These are phyloP conservation scores for Ceratocystis alfenasii DNA, from an alignment of 2,329 filamentous ascomycete species.

Conservation along the genomic window DNA sequence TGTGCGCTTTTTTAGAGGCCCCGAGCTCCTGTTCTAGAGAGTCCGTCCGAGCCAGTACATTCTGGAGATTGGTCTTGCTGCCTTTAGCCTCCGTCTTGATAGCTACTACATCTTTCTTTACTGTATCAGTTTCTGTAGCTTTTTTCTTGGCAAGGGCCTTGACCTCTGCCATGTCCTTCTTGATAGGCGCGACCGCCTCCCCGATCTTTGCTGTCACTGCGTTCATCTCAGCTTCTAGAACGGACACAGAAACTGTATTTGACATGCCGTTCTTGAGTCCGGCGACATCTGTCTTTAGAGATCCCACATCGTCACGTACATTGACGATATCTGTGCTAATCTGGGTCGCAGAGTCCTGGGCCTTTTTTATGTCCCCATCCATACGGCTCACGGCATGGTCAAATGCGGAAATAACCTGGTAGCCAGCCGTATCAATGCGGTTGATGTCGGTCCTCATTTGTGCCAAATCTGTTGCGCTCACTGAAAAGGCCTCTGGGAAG, in stretches of 20 bases:
- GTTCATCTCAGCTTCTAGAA: constrained; percentile 8
- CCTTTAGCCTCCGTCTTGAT: background rate
- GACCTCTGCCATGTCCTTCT: constrained; percentile 4
- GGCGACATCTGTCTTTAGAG: constrained; percentile 26
- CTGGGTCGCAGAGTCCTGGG: constrained; percentile 27
- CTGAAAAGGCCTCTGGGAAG: constrained; percentile 4
- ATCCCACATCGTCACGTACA: constrained; percentile 26
- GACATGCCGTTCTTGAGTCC: constrained; percentile 21
- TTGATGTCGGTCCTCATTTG: constrained; percentile 28
- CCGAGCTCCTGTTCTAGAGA: constrained; percentile 25
- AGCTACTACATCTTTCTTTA: constrained; percentile 1
- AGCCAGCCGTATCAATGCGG: constrained; percentile 31
- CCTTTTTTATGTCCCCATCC: constrained; percentile 29
- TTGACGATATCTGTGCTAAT: constrained; percentile 26
- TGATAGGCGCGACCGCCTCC: background rate
- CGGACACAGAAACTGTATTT: background rate
- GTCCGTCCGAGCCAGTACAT: background rate
- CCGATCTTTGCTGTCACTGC: background rate
- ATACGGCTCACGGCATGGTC: constrained; percentile 30
- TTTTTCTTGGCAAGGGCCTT: constrained; percentile 3
- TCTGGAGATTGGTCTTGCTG: constrained; percentile 5
- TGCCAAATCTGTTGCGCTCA: constrained; percentile 11
- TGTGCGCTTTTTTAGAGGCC: constrained; percentile 25
- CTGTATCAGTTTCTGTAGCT: background rate
- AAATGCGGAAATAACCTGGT: constrained; percentile 31